Conservation (phyloP, 169 alveolate species). For the Plasmodium yoelii region DNA sequence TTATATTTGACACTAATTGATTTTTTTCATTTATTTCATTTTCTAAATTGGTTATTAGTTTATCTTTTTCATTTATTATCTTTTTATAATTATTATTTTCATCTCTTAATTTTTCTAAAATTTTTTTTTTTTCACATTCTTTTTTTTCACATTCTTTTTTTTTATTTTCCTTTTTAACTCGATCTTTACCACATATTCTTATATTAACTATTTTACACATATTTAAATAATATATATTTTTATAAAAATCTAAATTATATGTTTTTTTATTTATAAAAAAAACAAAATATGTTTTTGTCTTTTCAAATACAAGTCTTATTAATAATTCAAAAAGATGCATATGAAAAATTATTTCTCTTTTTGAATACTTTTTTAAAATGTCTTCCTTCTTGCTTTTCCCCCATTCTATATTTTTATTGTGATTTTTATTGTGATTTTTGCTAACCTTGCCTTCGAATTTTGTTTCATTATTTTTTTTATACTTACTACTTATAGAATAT, state of each 20-base stretch:
- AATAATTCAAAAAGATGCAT: conserved; percentile 52
- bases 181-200: neutral
- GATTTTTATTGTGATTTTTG: too few species aligned
- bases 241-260: conserved; percentile 29
- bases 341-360: conserved; percentile 59
- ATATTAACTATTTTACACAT: conserved; percentile 48
- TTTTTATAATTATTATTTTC: neutral
- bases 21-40: conserved; percentile 35
- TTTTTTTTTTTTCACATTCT: conserved; percentile 33
- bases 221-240: conserved; percentile 56
- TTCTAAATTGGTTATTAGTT: conserved; percentile 11
- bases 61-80: conserved; percentile 36
- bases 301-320: conserved; percentile 61
- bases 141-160: conserved; percentile 21
- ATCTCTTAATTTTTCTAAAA: conserved; percentile 16
- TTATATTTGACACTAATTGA: conserved; percentile 5
- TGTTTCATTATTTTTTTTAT: neutral
- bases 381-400: neutral
- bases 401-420: neutral
- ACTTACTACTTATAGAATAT: neutral
- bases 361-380: conserved; percentile 5
- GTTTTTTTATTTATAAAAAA: conserved; percentile 44
- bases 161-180: conserved; percentile 6
- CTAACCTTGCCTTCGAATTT: too few species aligned
- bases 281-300: conserved; percentile 55